Evolutionary conservation across 768 basidiomycete species (phyloP), one percentile per base, ranked within the genome.

Genomic region (Suillus luteus): DNA sequence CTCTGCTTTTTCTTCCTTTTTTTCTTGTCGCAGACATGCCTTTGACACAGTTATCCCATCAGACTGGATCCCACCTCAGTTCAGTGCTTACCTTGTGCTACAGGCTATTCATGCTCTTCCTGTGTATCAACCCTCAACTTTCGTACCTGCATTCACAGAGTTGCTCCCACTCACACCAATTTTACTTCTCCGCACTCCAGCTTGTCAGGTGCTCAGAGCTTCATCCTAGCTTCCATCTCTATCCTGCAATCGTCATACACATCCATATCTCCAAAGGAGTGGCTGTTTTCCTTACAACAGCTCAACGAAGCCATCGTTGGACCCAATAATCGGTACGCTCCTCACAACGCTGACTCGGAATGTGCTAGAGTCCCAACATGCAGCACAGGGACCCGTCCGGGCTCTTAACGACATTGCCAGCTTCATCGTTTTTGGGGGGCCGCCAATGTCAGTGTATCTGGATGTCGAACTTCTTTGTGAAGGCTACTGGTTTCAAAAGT

Each of bases 381-480:
- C 83, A 9, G 89, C 90, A 1, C 88, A 92, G 68, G 90, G 91
- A 1, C 91, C 92, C 9, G 86, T 89, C 1, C 93, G 92, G 92
- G 87, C 83, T 5, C 78, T 91, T 60, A 83, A 82, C 64, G 87
- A 92, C 38, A 76, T 92, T 2, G 85, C 88, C 0, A 80, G 81
- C 64, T 76, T 93, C 60, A 79, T 91, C 54, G 85, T 88, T 44
- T 77, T 93, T n/a, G 79, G 90, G 3, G 85, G 89, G 1, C 81
- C 87, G n/a, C n/a, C n/a, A n/a, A n/a, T n/a, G 3, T 76, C 76
- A 3, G 75, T 89, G 27, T 84, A 75, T 63, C 77, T 79, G 64
- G 73, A 79, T 67, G 60, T 70, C 41, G 62, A 63, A 33, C 55
- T 70, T 52, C 67, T 67, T 5, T 77, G 77, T 37, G 74, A 79